Base-by-base conservation (phyloP, 169 alveolate species). In the Eimeria zaria region DNA sequence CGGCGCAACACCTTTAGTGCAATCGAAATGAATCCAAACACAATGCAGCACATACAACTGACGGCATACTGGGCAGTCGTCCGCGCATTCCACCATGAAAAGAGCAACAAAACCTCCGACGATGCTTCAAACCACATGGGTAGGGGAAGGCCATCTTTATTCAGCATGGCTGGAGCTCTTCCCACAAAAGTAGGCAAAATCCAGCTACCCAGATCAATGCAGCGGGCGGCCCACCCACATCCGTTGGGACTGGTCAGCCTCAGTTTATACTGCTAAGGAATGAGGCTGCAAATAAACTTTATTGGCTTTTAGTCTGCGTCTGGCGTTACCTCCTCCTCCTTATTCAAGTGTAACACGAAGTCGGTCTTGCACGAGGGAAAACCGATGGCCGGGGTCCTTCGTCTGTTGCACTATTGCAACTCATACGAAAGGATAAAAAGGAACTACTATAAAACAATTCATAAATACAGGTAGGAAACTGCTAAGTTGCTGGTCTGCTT, bases 1-100 rank as follows among this genome's bases (percentile, higher is more conserved):
- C 93, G 89, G 60, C 97, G 95, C 60, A 80, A 58, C 4, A 44
- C 97, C 88, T 95, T 95, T 33, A 88, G 93, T 18, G 92, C 76
- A 46, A 95, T 80, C 46, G 96, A 95, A 16, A 95, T 20, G 41
- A 95, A 62, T 1, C 95, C 97, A 55, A 95, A 71, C 14, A 88
- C 58, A 53, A 71, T 41, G 64, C 89, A 69, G 9, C 73, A 84
- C 33, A 87, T 2, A 36, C 95, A 90, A 58, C 84, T 36, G 22
- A 73, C 69, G 30, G 53, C 93, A 71, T 85, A 95, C 92, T 73
- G 87, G 48, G 74, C 67, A 7, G 71, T 44, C 62, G 91, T 91
- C 55, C 69, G 14, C 18, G 96, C 78, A 36, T 58, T n/a, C 96
- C 91, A 91, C 91, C 89, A 83, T 24, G 80, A 67, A 41, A 91